Evolutionary conservation across 2,329 filamentous ascomycete genomes (phyloP).

Genomic region (Elsinoe fawcettii): DNA sequence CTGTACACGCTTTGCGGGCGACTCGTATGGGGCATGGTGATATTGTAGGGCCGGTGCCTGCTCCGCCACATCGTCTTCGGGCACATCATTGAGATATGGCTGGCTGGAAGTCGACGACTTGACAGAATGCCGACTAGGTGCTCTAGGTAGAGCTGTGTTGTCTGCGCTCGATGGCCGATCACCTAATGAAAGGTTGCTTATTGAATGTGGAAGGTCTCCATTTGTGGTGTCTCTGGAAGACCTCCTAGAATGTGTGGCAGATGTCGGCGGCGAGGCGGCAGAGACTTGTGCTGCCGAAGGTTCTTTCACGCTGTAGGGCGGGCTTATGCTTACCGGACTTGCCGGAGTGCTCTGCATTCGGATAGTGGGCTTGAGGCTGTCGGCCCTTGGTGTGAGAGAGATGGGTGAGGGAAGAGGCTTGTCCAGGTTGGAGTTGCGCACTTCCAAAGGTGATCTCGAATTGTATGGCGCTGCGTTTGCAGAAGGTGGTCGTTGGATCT

Average conservation of each 20-base stretch:
- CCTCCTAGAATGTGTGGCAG: conserved; percentile 10
- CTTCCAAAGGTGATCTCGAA: conserved; percentile 12
- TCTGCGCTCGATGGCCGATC: conserved; percentile 13
- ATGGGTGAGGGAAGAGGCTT: conserved; percentile 13
- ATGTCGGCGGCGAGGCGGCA: conserved; percentile 11
- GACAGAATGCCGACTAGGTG: conserved; percentile 12
- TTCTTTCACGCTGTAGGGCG: conserved; percentile 25
- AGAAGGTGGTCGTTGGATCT: conserved; percentile 48
- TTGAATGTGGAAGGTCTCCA: conserved; percentile 14
- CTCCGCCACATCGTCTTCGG: conserved; percentile 25
- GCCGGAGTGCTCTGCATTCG: conserved; percentile 28
- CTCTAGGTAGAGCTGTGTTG: neutral
- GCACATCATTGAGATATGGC: conserved; percentile 16
- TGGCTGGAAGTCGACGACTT: conserved; percentile 14
- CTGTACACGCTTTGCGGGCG: conserved; percentile 23
- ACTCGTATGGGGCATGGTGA: conserved; percentile 42
- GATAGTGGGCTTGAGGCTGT: conserved; percentile 19
- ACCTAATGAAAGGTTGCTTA: conserved; percentile 16
- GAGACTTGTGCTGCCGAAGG: conserved; percentile 23
- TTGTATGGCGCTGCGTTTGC: conserved; percentile 21
- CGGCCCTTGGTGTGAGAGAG: conserved; percentile 12
- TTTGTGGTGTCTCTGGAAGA: conserved; percentile 14
- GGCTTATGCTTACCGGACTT: conserved; percentile 29
- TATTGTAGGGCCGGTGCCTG: conserved; percentile 40
- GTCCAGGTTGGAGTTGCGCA: conserved; percentile 14